Percentiles rank a stretch among this genome's conserved stretches.
Conservation (phyloP, 805 yeast genomes). For the Pichia exigua region DNA sequence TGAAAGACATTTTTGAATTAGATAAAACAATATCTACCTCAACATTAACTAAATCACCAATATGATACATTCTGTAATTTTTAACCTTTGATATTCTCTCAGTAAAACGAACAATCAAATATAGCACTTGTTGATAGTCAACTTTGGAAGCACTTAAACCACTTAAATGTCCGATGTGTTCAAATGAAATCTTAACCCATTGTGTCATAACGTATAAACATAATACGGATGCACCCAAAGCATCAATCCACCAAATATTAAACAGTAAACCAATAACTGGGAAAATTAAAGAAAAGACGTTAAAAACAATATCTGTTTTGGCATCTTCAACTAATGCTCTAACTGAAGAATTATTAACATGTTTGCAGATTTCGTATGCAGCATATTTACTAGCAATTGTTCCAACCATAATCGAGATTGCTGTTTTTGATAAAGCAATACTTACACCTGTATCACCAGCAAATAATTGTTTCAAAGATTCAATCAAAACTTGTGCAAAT, state of each 20-base stretch:
- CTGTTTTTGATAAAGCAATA: conserved; percentile 41
- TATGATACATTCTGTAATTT: conserved; percentile 64
- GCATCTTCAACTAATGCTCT: conserved; percentile 82
- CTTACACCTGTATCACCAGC: conserved; percentile 27
- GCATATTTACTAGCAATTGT: conserved; percentile 55
- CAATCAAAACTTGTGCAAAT: conserved; percentile 64
- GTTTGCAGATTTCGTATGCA: conserved; percentile 58
- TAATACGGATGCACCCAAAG: conserved; percentile 60
- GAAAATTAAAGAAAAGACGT: conserved; percentile 60
- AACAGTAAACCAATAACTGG: conserved; percentile 52
- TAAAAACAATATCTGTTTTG: conserved; percentile 67
- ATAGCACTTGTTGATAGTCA: conserved; percentile 60
- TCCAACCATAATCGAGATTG: conserved; percentile 50
- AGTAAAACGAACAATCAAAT: conserved; percentile 62
- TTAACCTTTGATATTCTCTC: conserved; percentile 58
- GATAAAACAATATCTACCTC: conserved; percentile 63
- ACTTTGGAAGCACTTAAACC: conserved; percentile 60
- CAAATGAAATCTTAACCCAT: conserved; percentile 61
- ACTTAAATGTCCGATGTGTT: conserved; percentile 66
- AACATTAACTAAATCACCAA: conserved; percentile 68
- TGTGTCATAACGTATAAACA: conserved; percentile 54
- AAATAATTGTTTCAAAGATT: conserved; percentile 44
- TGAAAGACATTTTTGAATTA: conserved; percentile 41
- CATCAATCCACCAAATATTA: conserved; percentile 63
- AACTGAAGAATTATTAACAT: conserved; percentile 55